Conservation (phyloP, 1,284 basidiomycete genomes). For the Austropuccinia psidii region DNA sequence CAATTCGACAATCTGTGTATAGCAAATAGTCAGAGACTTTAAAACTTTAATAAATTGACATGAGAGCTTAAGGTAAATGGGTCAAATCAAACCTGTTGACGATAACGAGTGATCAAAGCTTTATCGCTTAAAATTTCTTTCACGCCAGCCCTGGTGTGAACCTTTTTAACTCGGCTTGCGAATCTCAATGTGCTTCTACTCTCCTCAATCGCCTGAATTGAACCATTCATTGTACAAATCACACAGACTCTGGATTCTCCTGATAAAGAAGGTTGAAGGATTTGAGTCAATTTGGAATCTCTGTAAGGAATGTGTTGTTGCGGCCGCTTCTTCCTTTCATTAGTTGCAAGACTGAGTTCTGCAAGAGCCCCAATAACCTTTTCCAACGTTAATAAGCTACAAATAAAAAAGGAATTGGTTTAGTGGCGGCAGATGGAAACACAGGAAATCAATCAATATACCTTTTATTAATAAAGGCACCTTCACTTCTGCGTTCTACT, state of each 20-base stretch:
- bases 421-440: neutral
- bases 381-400: conserved; percentile 43
- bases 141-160: conserved; percentile 73
- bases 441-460: neutral
- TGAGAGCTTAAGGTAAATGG: neutral
- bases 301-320: conserved; percentile 45
- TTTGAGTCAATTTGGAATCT: conserved; percentile 47
- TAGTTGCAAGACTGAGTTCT: conserved; percentile 36
- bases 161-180: conserved; percentile 74
- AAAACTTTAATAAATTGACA: neutral
- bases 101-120: conserved; percentile 75
- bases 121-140: conserved; percentile 89
- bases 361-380: conserved; percentile 47
- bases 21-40: neutral
- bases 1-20: conserved; percentile 9
- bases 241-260: conserved; percentile 46
- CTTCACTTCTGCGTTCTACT: conserved; percentile 53
- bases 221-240: conserved; percentile 45
- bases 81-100: conserved; percentile 11
- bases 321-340: neutral
- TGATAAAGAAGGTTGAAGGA: conserved; percentile 46
- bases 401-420: neutral
- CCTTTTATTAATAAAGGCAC: conserved; percentile 52
- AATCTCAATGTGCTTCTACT: conserved; percentile 77
- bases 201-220: conserved; percentile 58